phyloP scores from a whole-genome alignment of 345 rosid species.

The Cardamine resedifolia region DNA sequence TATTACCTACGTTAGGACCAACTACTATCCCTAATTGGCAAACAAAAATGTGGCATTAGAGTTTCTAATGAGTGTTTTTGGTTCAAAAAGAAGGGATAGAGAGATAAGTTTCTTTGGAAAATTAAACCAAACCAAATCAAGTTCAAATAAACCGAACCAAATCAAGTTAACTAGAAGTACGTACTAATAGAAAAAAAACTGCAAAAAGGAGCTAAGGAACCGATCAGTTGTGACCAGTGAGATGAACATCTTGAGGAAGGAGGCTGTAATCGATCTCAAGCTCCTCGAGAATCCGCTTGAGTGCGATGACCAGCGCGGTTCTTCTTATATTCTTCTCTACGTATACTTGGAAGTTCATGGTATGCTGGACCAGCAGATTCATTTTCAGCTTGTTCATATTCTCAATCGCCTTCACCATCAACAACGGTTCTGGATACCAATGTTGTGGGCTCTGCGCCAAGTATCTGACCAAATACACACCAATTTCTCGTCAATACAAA shows the following conservation, averaged over 20 bases:
- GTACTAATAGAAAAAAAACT: background rate
- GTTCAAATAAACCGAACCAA: background rate
- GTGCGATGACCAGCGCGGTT: conserved; percentile 46
- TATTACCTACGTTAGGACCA: background rate
- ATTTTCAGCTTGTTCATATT: conserved; percentile 50
- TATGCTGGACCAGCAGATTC: conserved; percentile 44
- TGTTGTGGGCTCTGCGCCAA: conserved; percentile 41
- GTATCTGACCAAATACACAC: conserved; percentile 41
- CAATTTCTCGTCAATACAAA: background rate
- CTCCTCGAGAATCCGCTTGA: conserved; percentile 53
- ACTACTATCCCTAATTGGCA: background rate
- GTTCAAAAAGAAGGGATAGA: background rate
- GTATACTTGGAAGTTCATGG: conserved; percentile 56
- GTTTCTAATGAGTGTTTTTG: background rate
- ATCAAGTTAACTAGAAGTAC: background rate
- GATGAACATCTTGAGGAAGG: conserved; percentile 51
- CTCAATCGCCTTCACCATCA: conserved; percentile 57
- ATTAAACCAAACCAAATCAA: background rate
- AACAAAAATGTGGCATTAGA: background rate
- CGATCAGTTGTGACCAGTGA: conserved; percentile 24
- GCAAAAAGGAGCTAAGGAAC: background rate
- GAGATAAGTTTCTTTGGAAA: background rate
- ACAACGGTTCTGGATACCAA: conserved; percentile 46
- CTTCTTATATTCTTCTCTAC: conserved; percentile 56
- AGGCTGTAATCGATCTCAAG: conserved; percentile 50